Percentiles rank a stretch among this genome's conserved stretches.
These are phyloP conservation scores for Tagetes patula DNA, from an alignment of 129 eudicot genomes.

Conservation along the genomic window DNA sequence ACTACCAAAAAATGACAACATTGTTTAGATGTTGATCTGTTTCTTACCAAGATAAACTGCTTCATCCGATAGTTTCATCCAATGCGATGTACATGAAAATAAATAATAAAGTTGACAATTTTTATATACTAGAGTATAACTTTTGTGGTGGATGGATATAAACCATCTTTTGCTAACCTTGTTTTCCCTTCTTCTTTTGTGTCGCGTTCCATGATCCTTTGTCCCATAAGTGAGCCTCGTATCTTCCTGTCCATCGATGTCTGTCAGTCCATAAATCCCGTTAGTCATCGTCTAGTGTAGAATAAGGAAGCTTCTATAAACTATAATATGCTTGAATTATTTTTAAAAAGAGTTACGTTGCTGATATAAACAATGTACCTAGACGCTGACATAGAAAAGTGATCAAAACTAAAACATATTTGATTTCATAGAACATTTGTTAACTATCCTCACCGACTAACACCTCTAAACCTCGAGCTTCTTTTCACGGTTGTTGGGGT, in stretches of 20 bases:
- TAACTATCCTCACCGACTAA: slow-evolving; percentile 45
- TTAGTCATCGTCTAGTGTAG: too few species aligned
- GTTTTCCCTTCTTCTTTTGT: slow-evolving; percentile 87
- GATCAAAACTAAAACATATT: neutral
- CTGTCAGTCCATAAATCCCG: slow-evolving; percentile 22
- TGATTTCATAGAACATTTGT: neutral
- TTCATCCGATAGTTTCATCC: slow-evolving; percentile 37
- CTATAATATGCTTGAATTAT: neutral
- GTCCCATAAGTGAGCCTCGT: slow-evolving; percentile 90
- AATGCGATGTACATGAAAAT: slow-evolving; percentile 20
- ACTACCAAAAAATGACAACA: neutral
- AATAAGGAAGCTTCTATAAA: neutral
- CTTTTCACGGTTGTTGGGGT: slow-evolving; percentile 60
- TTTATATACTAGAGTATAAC: neutral
- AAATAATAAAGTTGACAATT: slow-evolving; percentile 19
- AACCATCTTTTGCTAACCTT: slow-evolving; percentile 45
- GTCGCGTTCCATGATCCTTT: slow-evolving; percentile 85
- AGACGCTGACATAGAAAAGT: neutral
- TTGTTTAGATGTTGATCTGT: neutral
- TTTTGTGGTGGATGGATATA: neutral
- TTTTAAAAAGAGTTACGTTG: too few species aligned
- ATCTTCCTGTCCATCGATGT: slow-evolving; percentile 85
- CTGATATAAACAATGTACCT: neutral
- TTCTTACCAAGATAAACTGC: slow-evolving; percentile 80
- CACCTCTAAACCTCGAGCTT: slow-evolving; percentile 70